phyloP scores from a whole-genome alignment of 1,284 basidiomycete genomes.

The Cryptococcus sp. region DNA sequence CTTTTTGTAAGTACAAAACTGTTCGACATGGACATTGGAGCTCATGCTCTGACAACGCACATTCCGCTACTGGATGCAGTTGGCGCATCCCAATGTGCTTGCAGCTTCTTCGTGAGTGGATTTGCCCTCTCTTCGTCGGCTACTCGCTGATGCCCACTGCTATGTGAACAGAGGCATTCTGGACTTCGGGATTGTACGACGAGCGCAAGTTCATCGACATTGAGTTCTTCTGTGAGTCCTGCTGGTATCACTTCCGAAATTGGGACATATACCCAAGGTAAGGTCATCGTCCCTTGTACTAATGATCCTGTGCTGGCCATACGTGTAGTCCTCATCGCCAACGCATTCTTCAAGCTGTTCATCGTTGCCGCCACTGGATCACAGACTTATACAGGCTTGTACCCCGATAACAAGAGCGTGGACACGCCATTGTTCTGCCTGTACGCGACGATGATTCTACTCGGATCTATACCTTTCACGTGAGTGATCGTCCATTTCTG shows the following conservation, averaged over 20 bases:
- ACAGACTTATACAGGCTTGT: slow-evolving; percentile 30
- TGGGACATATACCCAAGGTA: too few species aligned
- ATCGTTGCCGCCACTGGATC: slow-evolving; percentile 35
- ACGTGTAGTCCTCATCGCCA: slow-evolving; percentile 11
- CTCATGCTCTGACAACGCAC: background rate
- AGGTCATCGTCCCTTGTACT: too few species aligned
- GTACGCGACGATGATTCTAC: slow-evolving; percentile 34
- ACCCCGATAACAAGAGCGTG: slow-evolving; percentile 24
- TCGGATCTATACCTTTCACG: slow-evolving; percentile 30
- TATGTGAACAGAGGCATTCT: slow-evolving; percentile 21
- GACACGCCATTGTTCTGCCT: slow-evolving; percentile 37
- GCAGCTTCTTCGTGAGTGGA: slow-evolving; percentile 13
- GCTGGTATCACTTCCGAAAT: background rate
- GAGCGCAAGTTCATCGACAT: slow-evolving; percentile 18
- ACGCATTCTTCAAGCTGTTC: slow-evolving; percentile 40
- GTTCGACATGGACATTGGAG: too few species aligned
- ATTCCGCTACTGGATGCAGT: background rate
- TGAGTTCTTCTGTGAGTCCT: slow-evolving; percentile 26
- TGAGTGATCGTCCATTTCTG: slow-evolving; percentile 17
- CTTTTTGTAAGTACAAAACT: slow-evolving; percentile 26
- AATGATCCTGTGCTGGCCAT: too few species aligned
- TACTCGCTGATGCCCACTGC: slow-evolving; percentile 11
- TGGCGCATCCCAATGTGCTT: slow-evolving; percentile 18
- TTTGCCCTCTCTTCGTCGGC: slow-evolving; percentile 7
- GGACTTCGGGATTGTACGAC: slow-evolving; percentile 22